Conservation (phyloP, 1,284 basidiomycete species). For the Cystobasidiaceae sp. region DNA sequence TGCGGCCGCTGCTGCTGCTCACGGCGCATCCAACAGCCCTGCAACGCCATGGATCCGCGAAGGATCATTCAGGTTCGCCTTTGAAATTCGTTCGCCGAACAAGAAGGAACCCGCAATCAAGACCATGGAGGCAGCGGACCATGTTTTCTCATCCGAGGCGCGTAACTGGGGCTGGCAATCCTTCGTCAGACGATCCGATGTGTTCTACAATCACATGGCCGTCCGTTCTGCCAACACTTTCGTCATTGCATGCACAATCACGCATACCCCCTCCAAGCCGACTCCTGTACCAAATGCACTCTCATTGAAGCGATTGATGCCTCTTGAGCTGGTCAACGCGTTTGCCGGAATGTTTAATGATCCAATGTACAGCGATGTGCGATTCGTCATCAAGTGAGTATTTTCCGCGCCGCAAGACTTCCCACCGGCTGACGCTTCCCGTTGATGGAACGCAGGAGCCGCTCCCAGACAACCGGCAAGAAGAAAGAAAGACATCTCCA, state of each 20-base stretch:
- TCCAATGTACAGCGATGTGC: constrained; percentile 42
- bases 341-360: constrained; percentile 44
- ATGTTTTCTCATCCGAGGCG: constrained; percentile 46
- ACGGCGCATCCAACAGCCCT: constrained; percentile 22
- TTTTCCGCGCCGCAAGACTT: too few relatives aligned
- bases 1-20: neutral
- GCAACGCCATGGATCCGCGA: constrained; percentile 41
- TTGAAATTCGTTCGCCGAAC: constrained; percentile 38
- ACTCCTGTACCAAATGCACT: neutral
- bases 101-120: constrained; percentile 40
- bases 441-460: too few relatives aligned
- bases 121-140: constrained; percentile 48
- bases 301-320: constrained; percentile 39
- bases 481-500: constrained; percentile 43
- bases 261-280: constrained; percentile 39
- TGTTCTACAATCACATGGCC: constrained; percentile 44
- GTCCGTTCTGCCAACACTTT: constrained; percentile 45
- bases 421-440: too few relatives aligned
- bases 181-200: constrained; percentile 43
- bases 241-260: constrained; percentile 48
- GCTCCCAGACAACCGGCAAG: neutral
- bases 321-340: constrained; percentile 40
- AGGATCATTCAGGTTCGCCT: constrained; percentile 43
- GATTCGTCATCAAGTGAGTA: constrained; percentile 40
- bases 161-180: constrained; percentile 48